Evolutionary conservation across 2,329 filamentous ascomycete species (phyloP), one percentile per base, ranked within the genome.

Genomic region (Penicillium sp.): DNA sequence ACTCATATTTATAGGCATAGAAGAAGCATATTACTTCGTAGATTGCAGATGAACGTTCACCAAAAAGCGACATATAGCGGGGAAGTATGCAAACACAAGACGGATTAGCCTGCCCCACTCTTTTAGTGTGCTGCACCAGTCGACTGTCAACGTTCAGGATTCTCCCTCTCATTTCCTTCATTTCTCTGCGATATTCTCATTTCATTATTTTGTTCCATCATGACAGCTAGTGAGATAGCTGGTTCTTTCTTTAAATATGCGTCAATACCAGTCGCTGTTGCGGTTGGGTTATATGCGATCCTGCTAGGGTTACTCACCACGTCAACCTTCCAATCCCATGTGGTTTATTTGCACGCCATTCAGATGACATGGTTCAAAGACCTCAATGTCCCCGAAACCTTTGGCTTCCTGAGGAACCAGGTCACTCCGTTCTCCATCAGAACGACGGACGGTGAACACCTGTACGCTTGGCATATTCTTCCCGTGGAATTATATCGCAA

Each of bases 351-450:
- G 1, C 73, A 82, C 56, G 65, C 68, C 2, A 64, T 80, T 6
- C 74, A 72, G 6, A 69, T 79, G 60, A 80, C 78, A 15, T 80
- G 77, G 76, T 75, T 73, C 55, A 73, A 75, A 57, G 70, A 77
- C 52, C 66, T 77, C 15, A 68, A 77, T 55, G 54, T 71, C 4
- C 74, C 74, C 1, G 75, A 77, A 55, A 60, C 65, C 34, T 77
- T 71, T 65, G 68, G 75, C 3, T 77, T 77, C 48, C 56, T 77
- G 7, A 67, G 66, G 32, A 74, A 75, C 40, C 75, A 78, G 59
- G 73, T 74, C 21, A 74, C 72, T 0, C 73, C 75, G 0, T 78
- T 79, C 48, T 62, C 68, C 4, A 69, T 77, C 40, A 57, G 57
- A n/a, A 71, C 72, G 0, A 53, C 67, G 0, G 70, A 72, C 33